Base-by-base conservation (phyloP, 768 basidiomycete genomes). In the Amanita fuliginea region DNA sequence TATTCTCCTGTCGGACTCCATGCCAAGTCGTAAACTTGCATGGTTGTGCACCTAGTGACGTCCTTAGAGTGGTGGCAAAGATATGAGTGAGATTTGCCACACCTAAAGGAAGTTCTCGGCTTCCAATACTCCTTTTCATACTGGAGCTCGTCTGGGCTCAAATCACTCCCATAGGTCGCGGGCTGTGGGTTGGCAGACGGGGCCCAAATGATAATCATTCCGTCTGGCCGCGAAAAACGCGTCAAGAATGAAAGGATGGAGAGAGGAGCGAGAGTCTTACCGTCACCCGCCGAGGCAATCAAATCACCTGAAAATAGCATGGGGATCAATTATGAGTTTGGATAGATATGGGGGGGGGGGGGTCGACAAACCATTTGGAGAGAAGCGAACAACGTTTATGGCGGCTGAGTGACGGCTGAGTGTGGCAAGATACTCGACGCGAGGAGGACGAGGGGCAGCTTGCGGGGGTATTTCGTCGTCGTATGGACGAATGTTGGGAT, bases 1-100 rank as follows among this genome's bases (percentile, higher is more conserved):
- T 89, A 95, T 54, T 94, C 89, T 28, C 95, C 92, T 14, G 86
- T 84, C 0, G 96, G 96, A 56, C 89, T 92, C 96, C 96, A 99
- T 0, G 93, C 91, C 21, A 99, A 72, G 60, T 99, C 96, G 63
- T 99, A 99, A 5, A 98, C 92, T 63, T 98, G 92, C 79, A 94
- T 90, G 3, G 84, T 83, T 1, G 92, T 89, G 56, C 89, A 91
- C 51, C 93, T 95, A 59, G n/a, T 13, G 33, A 10, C 10, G 22
- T n/a, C 39, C 47, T 24, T 33, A 14, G 36, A 40, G 16, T 19
- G 0, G 16, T 19, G 0, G 42, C 4, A 24, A 41, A 28, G 6
- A 47, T 10, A 46, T 43, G 30, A 2, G 30, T 6, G 21, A 53
- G 18, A 37, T 35, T 49, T 42, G 28, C 26, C 62, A 57, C 43